A percentile compares a stretch with the other conserved stretches of the same genome.
These are phyloP conservation scores for Nidula microcarpa DNA, from an alignment of 768 basidiomycete genomes.

Conservation along the genomic window DNA sequence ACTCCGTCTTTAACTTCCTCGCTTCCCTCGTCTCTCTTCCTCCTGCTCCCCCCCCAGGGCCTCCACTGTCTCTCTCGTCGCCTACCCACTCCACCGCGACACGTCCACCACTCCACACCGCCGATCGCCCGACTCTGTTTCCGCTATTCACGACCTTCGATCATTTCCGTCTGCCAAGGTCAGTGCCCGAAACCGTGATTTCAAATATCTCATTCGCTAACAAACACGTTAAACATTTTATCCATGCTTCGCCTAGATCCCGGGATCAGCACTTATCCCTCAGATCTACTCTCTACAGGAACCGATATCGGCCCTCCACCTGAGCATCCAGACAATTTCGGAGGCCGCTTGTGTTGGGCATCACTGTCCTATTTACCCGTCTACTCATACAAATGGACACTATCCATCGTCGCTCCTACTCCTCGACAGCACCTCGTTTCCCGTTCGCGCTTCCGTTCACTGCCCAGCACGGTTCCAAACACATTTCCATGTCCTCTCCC, in stretches of 20 bases:
- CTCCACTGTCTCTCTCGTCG: neutral
- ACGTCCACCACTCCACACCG: no score
- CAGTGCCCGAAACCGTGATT: no score
- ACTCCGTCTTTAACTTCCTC: neutral
- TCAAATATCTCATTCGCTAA: neutral
- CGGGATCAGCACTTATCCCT: neutral
- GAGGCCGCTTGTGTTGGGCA: neutral
- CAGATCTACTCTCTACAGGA: slow-evolving; percentile 1
- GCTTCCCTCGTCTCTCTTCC: neutral
- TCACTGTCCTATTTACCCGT: neutral
- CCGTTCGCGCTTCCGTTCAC: slow-evolving; percentile 4
- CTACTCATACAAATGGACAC: slow-evolving; percentile 3
- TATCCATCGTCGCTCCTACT: slow-evolving; percentile 7
- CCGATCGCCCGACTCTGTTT: no score
- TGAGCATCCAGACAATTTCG: neutral
- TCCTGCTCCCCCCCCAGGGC: neutral
- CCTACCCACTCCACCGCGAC: neutral
- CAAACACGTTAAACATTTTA: neutral
- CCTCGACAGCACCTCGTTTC: slow-evolving; percentile 5
- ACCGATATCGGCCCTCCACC: neutral
- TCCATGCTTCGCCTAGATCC: slow-evolving; percentile 1
- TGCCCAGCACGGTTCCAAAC: neutral
- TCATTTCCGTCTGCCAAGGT: no score
- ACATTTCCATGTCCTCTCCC: slow-evolving; percentile 17
- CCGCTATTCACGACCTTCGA: no score